Base-by-base conservation (phyloP, 1,284 basidiomycete genomes). In the Phylloboletellus chloephorus region DNA sequence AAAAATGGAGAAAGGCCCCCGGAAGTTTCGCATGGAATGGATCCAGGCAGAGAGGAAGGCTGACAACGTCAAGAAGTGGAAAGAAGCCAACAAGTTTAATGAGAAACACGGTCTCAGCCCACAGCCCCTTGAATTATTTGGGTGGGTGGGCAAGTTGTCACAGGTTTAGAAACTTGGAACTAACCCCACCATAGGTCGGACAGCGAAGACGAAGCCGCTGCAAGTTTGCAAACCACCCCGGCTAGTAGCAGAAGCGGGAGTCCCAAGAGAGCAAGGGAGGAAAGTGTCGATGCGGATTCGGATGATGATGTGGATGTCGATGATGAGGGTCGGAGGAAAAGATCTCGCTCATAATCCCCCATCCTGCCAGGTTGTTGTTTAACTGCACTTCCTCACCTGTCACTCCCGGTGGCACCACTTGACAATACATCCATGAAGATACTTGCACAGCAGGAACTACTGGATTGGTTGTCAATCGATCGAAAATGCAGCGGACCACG, bases 391-490 rank as follows among this genome's bases (percentile, higher is more conserved):
- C n/a, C n/a, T n/a, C n/a, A n/a, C n/a, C n/a, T n/a, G n/a, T n/a
- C n/a, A n/a, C n/a, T n/a, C n/a, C n/a, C n/a, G n/a, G n/a, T n/a
- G n/a, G n/a, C n/a, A n/a, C n/a, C n/a, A n/a, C n/a, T n/a, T n/a
- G n/a, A n/a, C n/a, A n/a, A n/a, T 72, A 56, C 81, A 78, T 21
- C 79, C 78, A 39, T 26, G 69, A 65, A 36, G 66, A 64, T 11
- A 82, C 56, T 82, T 81, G 66, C 84, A 83, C 79, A 82, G 50
- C 17, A 44, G 31, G 5, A 22, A 36, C 33, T 41, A 43, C 13
- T 24, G 13, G 12, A n/a, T 8, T 16, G 31, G 15, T 33, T 25
- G 38, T 53, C 28, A 11, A 52, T 37, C 5, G 7, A 34, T 40
- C 16, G 13, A 41, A 37, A 12, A 34, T 17, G 13, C n/a, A 7